These are phyloP conservation scores for Fusarium sp. DNA, from an alignment of 2,329 filamentous ascomycete species.

Conservation along the genomic window DNA sequence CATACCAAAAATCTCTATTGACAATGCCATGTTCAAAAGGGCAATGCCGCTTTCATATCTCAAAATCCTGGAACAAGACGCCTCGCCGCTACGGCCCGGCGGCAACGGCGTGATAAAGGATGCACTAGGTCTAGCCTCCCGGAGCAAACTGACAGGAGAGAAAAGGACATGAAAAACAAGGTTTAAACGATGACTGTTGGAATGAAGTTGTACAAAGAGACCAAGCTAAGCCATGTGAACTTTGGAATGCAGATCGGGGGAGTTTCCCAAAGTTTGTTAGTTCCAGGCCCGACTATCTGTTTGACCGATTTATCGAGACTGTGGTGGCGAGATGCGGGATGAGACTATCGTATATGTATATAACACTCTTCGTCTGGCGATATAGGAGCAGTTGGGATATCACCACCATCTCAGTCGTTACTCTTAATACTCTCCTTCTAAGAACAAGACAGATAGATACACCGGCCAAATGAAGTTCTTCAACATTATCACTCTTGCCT, in stretches of 20 bases:
- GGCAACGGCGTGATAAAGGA: conserved; percentile 20
- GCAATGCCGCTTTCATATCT: conserved; percentile 3
- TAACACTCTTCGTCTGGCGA: neutral
- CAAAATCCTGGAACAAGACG: neutral
- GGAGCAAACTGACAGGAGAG: conserved; percentile 3
- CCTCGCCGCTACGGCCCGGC: conserved; percentile 20
- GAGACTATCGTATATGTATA: conserved; percentile 16
- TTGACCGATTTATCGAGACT: neutral
- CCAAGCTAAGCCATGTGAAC: conserved; percentile 4
- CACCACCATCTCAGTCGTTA: neutral
- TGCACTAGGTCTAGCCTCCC: conserved; percentile 9
- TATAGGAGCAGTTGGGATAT: neutral
- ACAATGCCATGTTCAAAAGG: neutral
- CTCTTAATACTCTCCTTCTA: neutral
- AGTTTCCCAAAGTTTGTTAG: conserved; percentile 9
- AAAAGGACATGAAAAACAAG: neutral
- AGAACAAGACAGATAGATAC: neutral
- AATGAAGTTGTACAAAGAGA: conserved; percentile 7
- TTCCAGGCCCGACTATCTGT: neutral
- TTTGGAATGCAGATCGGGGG: conserved; percentile 23
- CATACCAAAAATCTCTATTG: neutral
- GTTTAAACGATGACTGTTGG: neutral
- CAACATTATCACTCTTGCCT: conserved; percentile 21
- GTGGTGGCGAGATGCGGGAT: neutral
- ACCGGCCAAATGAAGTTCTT: conserved; percentile 34